phyloP scores from a whole-genome alignment of 1,284 basidiomycete species.

The Sanghuangporus weigelae region DNA sequence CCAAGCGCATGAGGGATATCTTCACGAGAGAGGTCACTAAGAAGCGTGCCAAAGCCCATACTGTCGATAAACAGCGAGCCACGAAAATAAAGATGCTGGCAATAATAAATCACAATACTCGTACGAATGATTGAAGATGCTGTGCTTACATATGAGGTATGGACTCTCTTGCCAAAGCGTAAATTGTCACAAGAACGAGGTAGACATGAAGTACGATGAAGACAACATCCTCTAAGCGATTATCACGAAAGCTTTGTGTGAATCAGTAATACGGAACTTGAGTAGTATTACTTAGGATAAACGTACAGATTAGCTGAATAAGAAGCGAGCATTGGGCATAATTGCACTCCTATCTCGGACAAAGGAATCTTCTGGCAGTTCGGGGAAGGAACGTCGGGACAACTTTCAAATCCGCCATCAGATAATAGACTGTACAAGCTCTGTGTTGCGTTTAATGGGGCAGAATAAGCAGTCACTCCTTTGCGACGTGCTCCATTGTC shows the following conservation, averaged over 20 bases:
- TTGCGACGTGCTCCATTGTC: neutral
- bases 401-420: neutral
- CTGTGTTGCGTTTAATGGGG: neutral
- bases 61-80: constrained; percentile 9
- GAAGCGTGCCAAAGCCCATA: constrained; percentile 13
- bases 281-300: neutral
- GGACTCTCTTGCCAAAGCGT: constrained; percentile 15
- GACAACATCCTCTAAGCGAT: constrained; percentile 9
- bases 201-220: constrained; percentile 14
- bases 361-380: neutral
- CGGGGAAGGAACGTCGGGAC: neutral
- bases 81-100: constrained; percentile 10
- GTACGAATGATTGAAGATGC: neutral
- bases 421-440: neutral
- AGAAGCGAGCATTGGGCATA: constrained; percentile 3
- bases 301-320: neutral
- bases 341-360: neutral
- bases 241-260: constrained; percentile 8
- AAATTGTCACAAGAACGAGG: constrained; percentile 9
- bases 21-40: constrained; percentile 1
- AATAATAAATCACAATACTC: neutral
- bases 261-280: neutral
- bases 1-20: neutral
- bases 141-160: constrained; percentile 17
- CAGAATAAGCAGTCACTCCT: neutral